A percentile compares a stretch with the other conserved stretches of the same genome.
phyloP scores from a whole-genome alignment of 345 rosid genomes.

The Ricinus communis region DNA sequence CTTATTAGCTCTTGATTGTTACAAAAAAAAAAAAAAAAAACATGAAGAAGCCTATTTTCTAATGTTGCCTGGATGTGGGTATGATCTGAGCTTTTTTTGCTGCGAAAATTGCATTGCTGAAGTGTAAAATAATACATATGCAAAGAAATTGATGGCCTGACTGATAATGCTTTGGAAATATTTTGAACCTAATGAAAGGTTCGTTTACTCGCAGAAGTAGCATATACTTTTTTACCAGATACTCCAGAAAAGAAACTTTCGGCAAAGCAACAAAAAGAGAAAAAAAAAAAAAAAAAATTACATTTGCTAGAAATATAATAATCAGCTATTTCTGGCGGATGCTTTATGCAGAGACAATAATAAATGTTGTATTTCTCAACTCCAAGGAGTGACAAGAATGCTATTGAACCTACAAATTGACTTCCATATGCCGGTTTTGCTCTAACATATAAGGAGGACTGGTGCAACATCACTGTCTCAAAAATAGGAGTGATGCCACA shows the following conservation, averaged over 20 bases:
- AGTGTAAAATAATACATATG: no score
- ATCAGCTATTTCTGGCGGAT: slow-evolving; percentile 30
- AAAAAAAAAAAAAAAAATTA: slow-evolving; percentile 13
- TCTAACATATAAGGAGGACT: slow-evolving; percentile 7
- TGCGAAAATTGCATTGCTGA: no score
- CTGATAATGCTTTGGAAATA: no score
- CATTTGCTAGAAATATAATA: slow-evolving; percentile 22
- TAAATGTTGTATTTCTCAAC: slow-evolving; percentile 12
- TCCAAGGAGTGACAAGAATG: slow-evolving; percentile 16
- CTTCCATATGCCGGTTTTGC: slow-evolving; percentile 12
- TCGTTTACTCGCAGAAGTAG: background rate
- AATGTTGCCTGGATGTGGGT: no score
- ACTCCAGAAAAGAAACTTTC: background rate
- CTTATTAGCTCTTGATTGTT: no score
- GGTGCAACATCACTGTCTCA: slow-evolving; percentile 30
- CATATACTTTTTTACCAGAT: background rate
- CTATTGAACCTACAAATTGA: slow-evolving; percentile 12
- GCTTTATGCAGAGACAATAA: slow-evolving; percentile 16
- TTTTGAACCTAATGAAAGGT: background rate
- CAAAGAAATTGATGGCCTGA: no score
- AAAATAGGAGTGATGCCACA: slow-evolving; percentile 33
- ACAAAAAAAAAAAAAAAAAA: no score
- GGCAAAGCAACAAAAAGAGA: no score
- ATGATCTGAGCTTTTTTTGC: no score
- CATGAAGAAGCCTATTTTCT: no score